These are phyloP conservation scores for Naganishia sp. DNA, from an alignment of 1,284 basidiomycete genomes.

Conservation along the genomic window DNA sequence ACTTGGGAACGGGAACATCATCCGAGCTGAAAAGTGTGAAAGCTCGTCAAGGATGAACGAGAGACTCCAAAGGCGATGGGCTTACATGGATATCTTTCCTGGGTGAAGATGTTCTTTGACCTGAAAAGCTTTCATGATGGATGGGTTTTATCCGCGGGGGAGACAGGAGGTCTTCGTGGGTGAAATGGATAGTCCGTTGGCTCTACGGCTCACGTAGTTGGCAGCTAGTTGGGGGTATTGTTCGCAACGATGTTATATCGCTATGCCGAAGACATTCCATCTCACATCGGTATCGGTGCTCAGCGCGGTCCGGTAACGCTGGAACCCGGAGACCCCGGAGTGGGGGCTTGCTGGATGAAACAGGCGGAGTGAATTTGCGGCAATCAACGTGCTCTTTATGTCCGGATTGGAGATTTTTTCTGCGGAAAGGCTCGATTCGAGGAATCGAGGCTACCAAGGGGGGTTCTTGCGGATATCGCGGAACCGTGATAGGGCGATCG, in stretches of 20 bases:
- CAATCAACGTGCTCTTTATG: not conserved
- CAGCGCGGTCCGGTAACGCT: no score
- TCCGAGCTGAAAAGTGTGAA: slow-evolving; percentile 44
- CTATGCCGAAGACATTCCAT: no score
- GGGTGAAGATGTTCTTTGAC: slow-evolving; percentile 73
- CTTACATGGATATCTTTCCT: slow-evolving; percentile 63
- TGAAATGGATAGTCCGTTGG: no score
- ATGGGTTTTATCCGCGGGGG: not conserved
- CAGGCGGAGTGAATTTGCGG: no score
- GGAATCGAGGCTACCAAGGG: not conserved
- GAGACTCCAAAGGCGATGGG: not conserved
- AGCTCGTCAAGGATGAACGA: no score
- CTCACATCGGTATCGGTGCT: no score
- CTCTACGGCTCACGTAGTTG: no score
- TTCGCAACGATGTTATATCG: no score
- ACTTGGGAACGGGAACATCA: slow-evolving; percentile 64
- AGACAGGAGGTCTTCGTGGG: no score
- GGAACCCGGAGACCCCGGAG: no score
- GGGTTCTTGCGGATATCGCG: slow-evolving; percentile 7
- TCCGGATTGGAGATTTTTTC: not conserved
- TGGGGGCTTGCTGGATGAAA: not conserved
- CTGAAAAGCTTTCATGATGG: slow-evolving; percentile 75
- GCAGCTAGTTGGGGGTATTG: not conserved
- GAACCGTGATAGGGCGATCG: slow-evolving; percentile 21
- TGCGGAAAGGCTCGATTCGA: no score